Evolutionary conservation across 2,329 filamentous ascomycete species (phyloP), one percentile per base, ranked within the genome.

Genomic region (Stenocarpella maydis): DNA sequence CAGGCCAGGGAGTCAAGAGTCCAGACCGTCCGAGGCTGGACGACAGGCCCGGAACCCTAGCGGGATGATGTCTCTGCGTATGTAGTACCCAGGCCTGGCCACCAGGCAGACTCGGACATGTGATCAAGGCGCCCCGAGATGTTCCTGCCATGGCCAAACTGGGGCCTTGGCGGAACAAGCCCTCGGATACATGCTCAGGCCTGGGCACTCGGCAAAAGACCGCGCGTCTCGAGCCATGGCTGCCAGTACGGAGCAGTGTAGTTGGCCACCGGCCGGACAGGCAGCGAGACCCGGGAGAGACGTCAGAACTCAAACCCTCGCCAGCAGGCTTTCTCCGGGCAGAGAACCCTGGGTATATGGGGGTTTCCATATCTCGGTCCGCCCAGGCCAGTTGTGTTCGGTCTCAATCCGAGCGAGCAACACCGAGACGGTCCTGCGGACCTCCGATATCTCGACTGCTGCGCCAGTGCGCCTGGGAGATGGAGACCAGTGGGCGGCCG

Each of bases 121-220:
- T 37, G 34, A 5, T 10, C 10, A n/a, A 19, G 7, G 43, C 60
- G 63, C 50, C 26, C 31, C 26, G 26, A n/a, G 37, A 28, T 9
- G 37, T 14, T 19, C 54, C 24, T 19, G 45, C 54, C 12, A 41
- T 50, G 26, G 60, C 17, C 67, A 69, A 43, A 52, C 52, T 37
- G 58, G 60, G 37, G 31, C 41, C 67, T 69, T 50, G 50, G 60
- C 67, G 52, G 55, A 55, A 65, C 60, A 65, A 65, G 55, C 47
- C 47, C 55, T 63, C 21, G 39, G 45, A 31, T 45, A 66, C 50
- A 66, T 34, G 31, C 31, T 37, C 24, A 41, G 34, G 54, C 17
- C 65, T 39, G 47, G 50, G 52, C 43, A 49, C 41, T 68, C 67
- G 67, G 67, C 47, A 31, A 63, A 54, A 54, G n/a, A 12, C 67